Conservation (phyloP, 106 monocot genomes). For the Alisma plantagoaquatica region DNA sequence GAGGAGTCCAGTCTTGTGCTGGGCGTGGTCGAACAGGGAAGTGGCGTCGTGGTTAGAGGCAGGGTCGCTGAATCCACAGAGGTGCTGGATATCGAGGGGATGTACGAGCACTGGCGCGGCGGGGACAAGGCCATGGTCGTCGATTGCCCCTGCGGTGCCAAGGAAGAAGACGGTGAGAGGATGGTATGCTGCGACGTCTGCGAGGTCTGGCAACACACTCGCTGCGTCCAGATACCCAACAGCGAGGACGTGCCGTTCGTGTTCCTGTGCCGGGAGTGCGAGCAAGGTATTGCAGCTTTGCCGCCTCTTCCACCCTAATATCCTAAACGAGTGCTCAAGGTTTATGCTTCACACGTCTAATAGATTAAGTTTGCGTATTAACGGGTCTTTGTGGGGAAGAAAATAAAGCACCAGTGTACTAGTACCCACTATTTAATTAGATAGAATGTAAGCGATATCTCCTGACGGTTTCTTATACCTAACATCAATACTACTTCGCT, state of each 20-base stretch:
- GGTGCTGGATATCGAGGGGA: conserved; percentile 34
- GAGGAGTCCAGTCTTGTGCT: conserved; percentile 15
- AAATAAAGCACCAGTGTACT: too few relatives aligned
- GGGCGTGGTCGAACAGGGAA: conserved; percentile 16
- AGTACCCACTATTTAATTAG: too few relatives aligned
- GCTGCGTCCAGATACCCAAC: conserved; percentile 47
- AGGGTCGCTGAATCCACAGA: conserved; percentile 1
- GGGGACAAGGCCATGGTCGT: conserved; percentile 14
- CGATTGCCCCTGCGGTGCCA: conserved; percentile 78
- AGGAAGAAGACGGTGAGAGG: conserved; percentile 72
- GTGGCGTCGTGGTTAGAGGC: conserved; percentile 28
- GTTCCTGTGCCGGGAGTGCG: conserved; percentile 62
- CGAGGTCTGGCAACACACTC: conserved; percentile 72
- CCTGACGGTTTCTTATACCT: too few relatives aligned
- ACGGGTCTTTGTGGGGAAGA: too few relatives aligned
- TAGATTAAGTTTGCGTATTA: too few relatives aligned
- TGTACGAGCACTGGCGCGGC: neutral
- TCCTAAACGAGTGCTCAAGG: neutral
- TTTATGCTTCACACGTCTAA: too few relatives aligned
- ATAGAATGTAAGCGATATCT: too few relatives aligned
- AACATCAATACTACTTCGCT: too few relatives aligned
- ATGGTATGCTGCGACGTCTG: conserved; percentile 79
- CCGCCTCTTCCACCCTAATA: conserved; percentile 4
- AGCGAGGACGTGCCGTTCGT: conserved; percentile 44
- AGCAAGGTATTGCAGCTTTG: conserved; percentile 45